Evolutionary conservation across 2,329 filamentous ascomycete genomes (phyloP).

Genomic region (Cladosporium sp.): DNA sequence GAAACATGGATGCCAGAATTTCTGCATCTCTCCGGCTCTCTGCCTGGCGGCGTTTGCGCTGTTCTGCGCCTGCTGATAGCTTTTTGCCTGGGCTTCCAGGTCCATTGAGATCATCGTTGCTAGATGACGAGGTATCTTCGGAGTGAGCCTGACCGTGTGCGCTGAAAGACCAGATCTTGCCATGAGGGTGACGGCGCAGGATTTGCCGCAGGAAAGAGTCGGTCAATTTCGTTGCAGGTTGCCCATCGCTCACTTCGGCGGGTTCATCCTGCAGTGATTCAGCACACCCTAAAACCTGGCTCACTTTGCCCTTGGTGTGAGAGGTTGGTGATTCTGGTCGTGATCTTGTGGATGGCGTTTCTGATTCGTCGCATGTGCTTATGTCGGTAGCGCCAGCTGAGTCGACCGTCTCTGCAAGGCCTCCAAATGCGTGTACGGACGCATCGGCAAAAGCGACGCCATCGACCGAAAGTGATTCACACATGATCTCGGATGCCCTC

Average conservation of each 20-base stretch:
- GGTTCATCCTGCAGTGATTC: not conserved
- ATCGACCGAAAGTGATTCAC: slow-evolving; percentile 49
- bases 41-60: not conserved
- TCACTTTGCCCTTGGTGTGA: not conserved
- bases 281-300: not conserved
- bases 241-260: not conserved
- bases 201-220: slow-evolving; percentile 27
- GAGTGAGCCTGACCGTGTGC: slow-evolving; percentile 4
- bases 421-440: slow-evolving; percentile 32
- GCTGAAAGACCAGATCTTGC: slow-evolving; percentile 31
- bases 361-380: slow-evolving; percentile 6
- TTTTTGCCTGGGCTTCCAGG: not conserved
- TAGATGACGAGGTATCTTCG: not conserved
- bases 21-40: slow-evolving; percentile 21
- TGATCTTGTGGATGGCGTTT: not conserved
- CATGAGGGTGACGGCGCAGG: slow-evolving; percentile 26
- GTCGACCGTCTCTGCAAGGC: slow-evolving; percentile 19
- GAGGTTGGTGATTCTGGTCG: not conserved
- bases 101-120: not conserved
- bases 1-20: slow-evolving; percentile 41
- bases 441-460: slow-evolving; percentile 49
- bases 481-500: slow-evolving; percentile 50
- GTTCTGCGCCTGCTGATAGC: not conserved
- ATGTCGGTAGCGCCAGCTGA: not conserved
- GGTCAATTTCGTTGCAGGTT: not conserved